Evolutionary conservation across 345 rosid genomes (phyloP).

Genomic region (Eutrema yunnanense): DNA sequence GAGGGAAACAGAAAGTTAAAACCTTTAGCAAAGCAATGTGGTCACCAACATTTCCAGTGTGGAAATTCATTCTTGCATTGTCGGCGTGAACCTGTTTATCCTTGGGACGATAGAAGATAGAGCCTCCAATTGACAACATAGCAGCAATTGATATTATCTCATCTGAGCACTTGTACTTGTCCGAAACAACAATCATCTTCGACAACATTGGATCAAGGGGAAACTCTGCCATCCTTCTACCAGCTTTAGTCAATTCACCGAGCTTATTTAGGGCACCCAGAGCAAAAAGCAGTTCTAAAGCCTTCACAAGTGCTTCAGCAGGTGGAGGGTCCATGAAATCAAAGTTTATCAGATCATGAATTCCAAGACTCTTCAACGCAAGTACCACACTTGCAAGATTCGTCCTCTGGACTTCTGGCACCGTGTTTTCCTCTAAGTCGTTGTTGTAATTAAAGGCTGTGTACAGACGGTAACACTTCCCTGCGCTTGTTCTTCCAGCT

Average conservation of each 20-base stretch:
- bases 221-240: slow-evolving; percentile 94
- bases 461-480: slow-evolving; percentile 85
- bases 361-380: slow-evolving; percentile 93
- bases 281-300: slow-evolving; percentile 79
- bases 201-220: slow-evolving; percentile 95
- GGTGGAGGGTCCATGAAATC: slow-evolving; percentile 99
- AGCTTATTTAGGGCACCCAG: slow-evolving; percentile 84
- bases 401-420: slow-evolving; percentile 93
- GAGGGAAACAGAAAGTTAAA: slow-evolving; percentile 8
- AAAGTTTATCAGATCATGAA: slow-evolving; percentile 81
- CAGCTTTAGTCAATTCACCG: slow-evolving; percentile 94
- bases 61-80: slow-evolving; percentile 91
- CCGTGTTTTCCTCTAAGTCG: slow-evolving; percentile 87
- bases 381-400: slow-evolving; percentile 96
- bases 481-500: slow-evolving; percentile 96
- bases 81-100: slow-evolving; percentile 99
- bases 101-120: slow-evolving; percentile 94
- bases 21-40: slow-evolving; percentile 93
- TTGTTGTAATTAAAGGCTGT: slow-evolving; percentile 73
- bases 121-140: slow-evolving; percentile 93
- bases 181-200: slow-evolving; percentile 90
- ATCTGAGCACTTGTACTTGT: slow-evolving; percentile 83
- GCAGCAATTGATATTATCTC: slow-evolving; percentile 84
- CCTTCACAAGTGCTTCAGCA: slow-evolving; percentile 89
- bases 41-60: slow-evolving; percentile 89